Evolutionary conservation across 306 rosid species (phyloP).

Genomic region (Amphicarpaea edgeworthii): DNA sequence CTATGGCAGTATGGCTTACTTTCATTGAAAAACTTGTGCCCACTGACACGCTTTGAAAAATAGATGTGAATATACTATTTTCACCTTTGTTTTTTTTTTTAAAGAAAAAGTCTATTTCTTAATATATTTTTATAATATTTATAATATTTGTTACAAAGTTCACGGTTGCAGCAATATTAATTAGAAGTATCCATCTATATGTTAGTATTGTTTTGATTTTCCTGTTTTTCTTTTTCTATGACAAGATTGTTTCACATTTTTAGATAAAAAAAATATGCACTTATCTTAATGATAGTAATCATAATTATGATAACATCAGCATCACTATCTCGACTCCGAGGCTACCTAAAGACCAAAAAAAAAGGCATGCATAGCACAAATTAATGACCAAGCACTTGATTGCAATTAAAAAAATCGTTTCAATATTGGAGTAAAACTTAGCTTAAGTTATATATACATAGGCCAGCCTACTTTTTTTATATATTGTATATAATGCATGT

Average conservation of each 20-base stretch:
- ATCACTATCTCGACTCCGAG: neutral
- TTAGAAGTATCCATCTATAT: neutral
- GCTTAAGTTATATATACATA: conserved; percentile 6
- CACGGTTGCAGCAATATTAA: neutral
- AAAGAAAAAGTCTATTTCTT: neutral
- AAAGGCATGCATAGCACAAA: neutral
- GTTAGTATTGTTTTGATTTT: neutral
- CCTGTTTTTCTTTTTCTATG: neutral
- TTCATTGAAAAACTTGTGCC: conserved; percentile 9
- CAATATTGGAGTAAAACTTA: conserved; percentile 28
- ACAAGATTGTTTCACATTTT: neutral
- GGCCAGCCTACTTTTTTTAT: neutral
- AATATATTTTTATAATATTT: neutral
- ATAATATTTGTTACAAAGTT: neutral
- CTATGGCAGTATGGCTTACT: neutral
- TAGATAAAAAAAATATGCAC: neutral
- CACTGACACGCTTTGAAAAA: conserved; percentile 27
- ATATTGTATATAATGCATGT: neutral
- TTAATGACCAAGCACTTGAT: conserved; percentile 19
- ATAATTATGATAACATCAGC: neutral
- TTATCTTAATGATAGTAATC: neutral
- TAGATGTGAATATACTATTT: conserved; percentile 12
- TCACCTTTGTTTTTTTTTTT: neutral
- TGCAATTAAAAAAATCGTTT: neutral
- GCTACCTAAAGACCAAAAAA: neutral